phyloP scores from a whole-genome alignment of 495 filamentous ascomycete species.

The Neurospora sp. region DNA sequence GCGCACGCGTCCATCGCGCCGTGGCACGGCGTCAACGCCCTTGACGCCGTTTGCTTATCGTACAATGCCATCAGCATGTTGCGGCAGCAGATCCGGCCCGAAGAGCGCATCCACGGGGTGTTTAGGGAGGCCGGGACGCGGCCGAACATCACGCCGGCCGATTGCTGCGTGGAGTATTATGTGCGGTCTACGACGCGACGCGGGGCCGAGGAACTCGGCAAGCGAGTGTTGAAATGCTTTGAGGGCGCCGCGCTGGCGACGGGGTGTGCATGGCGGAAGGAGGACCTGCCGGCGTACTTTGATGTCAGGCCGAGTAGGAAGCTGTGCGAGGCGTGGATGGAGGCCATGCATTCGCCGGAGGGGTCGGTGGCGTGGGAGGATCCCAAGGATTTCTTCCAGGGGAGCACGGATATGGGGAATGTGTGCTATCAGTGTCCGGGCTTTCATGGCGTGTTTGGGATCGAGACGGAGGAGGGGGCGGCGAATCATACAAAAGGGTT shows the following conservation, averaged over 20 bases:
- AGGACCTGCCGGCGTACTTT: conserved; percentile 41
- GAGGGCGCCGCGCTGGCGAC: conserved; percentile 47
- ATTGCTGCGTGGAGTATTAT: conserved; percentile 46
- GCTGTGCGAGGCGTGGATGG: conserved; percentile 37
- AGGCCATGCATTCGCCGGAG: conserved; percentile 25
- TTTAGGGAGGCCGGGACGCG: conserved; percentile 18
- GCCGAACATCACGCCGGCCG: conserved; percentile 43
- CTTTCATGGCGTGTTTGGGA: conserved; percentile 48
- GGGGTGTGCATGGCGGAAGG: conserved; percentile 39
- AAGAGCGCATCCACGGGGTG: conserved; percentile 24
- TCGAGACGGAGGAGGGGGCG: conserved; percentile 32
- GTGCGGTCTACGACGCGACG: conserved; percentile 37
- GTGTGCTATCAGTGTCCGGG: conserved; percentile 47
- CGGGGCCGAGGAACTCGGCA: conserved; percentile 35
- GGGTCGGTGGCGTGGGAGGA: conserved; percentile 21
- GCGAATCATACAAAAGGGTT: conserved; percentile 48
- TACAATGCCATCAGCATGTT: conserved; percentile 55
- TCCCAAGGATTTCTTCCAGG: conserved; percentile 30
- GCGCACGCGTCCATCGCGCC: conserved; percentile 52
- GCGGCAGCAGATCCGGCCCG: conserved; percentile 45
- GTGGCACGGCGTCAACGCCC: conserved; percentile 55
- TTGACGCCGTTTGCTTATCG: conserved; percentile 48
- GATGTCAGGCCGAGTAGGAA: conserved; percentile 13
- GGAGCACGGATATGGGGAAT: conserved; percentile 42
- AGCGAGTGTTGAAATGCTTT: conserved; percentile 43